A percentile compares a stretch with the other conserved stretches of the same genome.
phyloP scores from a whole-genome alignment of 2,329 filamentous ascomycete genomes.

The Colletotrichum sp. region DNA sequence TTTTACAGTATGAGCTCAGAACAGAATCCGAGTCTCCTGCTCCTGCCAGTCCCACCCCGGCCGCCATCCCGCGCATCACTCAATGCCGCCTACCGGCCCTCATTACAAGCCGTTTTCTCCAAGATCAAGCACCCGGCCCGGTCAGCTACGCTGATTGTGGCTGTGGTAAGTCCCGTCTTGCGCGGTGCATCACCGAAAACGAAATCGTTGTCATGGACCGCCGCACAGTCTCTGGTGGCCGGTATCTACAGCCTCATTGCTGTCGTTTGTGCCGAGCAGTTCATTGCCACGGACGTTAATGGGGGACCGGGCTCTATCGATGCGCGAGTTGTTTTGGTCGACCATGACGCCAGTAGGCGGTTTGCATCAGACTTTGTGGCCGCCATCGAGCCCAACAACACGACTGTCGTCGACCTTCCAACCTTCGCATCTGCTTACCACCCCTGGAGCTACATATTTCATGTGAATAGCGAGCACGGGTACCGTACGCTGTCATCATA shows the following conservation, averaged over 20 bases:
- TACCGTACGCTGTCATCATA: conserved; percentile 61
- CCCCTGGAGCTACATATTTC: conserved; percentile 70
- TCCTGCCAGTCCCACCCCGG: conserved; percentile 68
- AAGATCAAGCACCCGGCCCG: conserved; percentile 46
- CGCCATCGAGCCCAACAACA: conserved; percentile 48
- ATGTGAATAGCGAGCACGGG: conserved; percentile 69
- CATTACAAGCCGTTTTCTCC: conserved; percentile 59
- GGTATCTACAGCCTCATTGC: conserved; percentile 81
- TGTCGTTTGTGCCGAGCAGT: conserved; percentile 69
- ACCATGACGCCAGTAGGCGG: conserved; percentile 53
- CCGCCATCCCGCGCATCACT: conserved; percentile 57
- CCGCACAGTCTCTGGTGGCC: conserved; percentile 77
- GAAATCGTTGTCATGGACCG: conserved; percentile 65
- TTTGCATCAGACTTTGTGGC: conserved; percentile 38
- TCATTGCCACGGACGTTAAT: conserved; percentile 63
- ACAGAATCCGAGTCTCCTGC: conserved; percentile 56
- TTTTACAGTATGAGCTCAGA: neutral
- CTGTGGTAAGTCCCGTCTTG: conserved; percentile 68
- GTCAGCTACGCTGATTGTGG: conserved; percentile 53
- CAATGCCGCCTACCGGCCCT: conserved; percentile 63
- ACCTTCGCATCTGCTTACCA: conserved; percentile 59
- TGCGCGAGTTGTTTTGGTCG: conserved; percentile 74
- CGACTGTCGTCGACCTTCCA: conserved; percentile 53
- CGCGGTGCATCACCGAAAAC: conserved; percentile 52
- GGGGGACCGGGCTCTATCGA: conserved; percentile 72